Base-by-base conservation (phyloP, 192 early-diverging fungal species). In the Haplosporangium gracile region DNA sequence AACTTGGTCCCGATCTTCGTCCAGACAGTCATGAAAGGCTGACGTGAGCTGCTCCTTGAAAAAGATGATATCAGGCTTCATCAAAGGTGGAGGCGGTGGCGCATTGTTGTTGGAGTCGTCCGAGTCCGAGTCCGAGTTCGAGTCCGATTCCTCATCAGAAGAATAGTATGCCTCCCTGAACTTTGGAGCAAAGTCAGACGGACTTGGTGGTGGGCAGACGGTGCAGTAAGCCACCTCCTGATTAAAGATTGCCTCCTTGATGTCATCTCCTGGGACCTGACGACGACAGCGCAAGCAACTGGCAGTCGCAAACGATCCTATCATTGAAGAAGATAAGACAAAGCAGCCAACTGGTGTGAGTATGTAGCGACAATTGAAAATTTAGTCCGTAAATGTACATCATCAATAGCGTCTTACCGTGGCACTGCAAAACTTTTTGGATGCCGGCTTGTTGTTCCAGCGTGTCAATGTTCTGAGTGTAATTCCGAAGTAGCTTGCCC, bases 391-490 rank as follows among this genome's bases (percentile, higher is more conserved):
- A 72, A 43, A n/a, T 63, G 5, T 47, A 51, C 11, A 69, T 24
- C 38, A 8, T 10, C 13, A 6, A 4, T 1, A 5, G 22, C 24
- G 9, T 20, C 70, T 68, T 92, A 85, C 97, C 98, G 89, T 99
- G 98, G 80, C 97, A 98, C 76, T 98, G 95, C 15, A 99, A 88
- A 10, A 99, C 92, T 5, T 88, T 91, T 36, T 92, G 87, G 57
- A 99, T 98, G 8, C 95, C 96, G 11, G 96, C 94, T 43, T 94
- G 91, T 57, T 96, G 93, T 84, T 99, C 98, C 18, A 99, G 85
- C 4, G 97, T 98, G 82, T 99, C 98, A 72, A 99, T 99, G 79
- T 99, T 99, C 79, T 99, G 98, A 1, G 98, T 98, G 83, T 99
- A 99, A 79, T 99, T 99, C 72, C 97, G 90, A 34, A 99, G 81